phyloP scores from a whole-genome alignment of 345 rosid genomes.

The Lepidium sativum region DNA sequence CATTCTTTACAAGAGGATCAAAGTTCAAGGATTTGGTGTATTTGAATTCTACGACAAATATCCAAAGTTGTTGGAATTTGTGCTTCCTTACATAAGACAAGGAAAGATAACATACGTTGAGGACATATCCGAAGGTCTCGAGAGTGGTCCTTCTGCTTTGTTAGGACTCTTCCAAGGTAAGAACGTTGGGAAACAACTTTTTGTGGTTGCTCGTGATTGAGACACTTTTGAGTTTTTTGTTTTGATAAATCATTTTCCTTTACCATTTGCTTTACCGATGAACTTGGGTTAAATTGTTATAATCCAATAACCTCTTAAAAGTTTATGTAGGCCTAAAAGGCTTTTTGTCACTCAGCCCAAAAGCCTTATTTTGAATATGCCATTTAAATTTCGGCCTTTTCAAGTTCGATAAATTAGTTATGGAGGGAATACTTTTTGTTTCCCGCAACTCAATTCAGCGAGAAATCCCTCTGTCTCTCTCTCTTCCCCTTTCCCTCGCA shows the following conservation, averaged over 20 bases:
- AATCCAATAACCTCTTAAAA: neutral
- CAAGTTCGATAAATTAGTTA: neutral
- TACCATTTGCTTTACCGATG: too few relatives aligned
- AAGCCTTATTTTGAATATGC: neutral
- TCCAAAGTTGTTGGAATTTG: slow-evolving; percentile 28
- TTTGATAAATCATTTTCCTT: too few relatives aligned
- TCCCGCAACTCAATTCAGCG: slow-evolving; percentile 13
- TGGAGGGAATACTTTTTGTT: slow-evolving; percentile 18
- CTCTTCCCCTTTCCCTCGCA: neutral
- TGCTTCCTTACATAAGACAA: slow-evolving; percentile 33
- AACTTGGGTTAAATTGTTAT: neutral
- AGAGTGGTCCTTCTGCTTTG: slow-evolving; percentile 23
- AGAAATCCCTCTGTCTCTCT: neutral
- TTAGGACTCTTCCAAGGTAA: slow-evolving; percentile 17
- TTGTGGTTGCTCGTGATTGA: slow-evolving; percentile 19
- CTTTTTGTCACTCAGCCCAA: neutral
- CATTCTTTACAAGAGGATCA: slow-evolving; percentile 23
- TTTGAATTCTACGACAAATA: slow-evolving; percentile 27
- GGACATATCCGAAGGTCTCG: slow-evolving; percentile 41
- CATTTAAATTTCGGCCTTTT: neutral
- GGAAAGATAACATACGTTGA: slow-evolving; percentile 36
- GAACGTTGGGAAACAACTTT: slow-evolving; percentile 16
- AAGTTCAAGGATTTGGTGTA: slow-evolving; percentile 31
- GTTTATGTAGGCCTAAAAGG: neutral
- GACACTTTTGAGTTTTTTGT: neutral